A percentile compares a stretch with the other conserved stretches of the same genome.
phyloP scores from a whole-genome alignment of 202 grass and related monocot species.

The Cymbopogon flexuosus region DNA sequence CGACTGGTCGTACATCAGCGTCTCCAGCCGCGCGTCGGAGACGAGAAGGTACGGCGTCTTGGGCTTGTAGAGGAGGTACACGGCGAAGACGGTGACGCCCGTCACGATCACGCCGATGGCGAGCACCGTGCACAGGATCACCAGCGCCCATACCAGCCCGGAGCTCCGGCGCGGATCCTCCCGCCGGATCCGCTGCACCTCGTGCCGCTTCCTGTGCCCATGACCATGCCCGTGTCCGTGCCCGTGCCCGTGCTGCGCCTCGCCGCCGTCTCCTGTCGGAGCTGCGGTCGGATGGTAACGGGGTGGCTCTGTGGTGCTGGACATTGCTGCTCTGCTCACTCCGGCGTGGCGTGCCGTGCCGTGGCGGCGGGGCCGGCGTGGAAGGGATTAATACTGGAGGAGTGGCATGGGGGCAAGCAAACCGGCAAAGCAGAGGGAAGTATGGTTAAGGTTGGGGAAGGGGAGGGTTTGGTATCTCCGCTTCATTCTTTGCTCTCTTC shows the following conservation, averaged over 20 bases:
- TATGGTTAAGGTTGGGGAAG: neutral
- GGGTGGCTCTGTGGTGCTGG: neutral
- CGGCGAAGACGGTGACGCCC: slow-evolving; percentile 60
- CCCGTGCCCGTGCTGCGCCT: too few relatives aligned
- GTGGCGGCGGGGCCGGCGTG: neutral
- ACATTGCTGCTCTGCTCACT: neutral
- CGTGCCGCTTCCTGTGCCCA: neutral
- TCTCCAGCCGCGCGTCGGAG: slow-evolving; percentile 39
- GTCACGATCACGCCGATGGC: slow-evolving; percentile 54
- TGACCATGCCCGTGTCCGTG: neutral
- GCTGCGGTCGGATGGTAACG: neutral
- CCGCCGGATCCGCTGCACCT: neutral
- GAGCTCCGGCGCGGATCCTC: neutral
- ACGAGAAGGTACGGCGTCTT: slow-evolving; percentile 77
- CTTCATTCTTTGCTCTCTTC: slow-evolving; percentile 50
- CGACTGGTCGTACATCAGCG: slow-evolving; percentile 34
- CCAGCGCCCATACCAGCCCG: slow-evolving; percentile 29
- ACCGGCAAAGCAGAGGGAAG: neutral
- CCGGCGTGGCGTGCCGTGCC: too few relatives aligned
- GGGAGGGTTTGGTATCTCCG: slow-evolving; percentile 73
- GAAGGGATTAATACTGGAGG: slow-evolving; percentile 6
- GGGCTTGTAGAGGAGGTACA: slow-evolving; percentile 78
- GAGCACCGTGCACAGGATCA: slow-evolving; percentile 55
- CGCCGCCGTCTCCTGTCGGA: neutral
- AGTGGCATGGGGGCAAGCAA: slow-evolving; percentile 17